Conservation (phyloP, 306 rosid species). For the Trifolium pratense region DNA sequence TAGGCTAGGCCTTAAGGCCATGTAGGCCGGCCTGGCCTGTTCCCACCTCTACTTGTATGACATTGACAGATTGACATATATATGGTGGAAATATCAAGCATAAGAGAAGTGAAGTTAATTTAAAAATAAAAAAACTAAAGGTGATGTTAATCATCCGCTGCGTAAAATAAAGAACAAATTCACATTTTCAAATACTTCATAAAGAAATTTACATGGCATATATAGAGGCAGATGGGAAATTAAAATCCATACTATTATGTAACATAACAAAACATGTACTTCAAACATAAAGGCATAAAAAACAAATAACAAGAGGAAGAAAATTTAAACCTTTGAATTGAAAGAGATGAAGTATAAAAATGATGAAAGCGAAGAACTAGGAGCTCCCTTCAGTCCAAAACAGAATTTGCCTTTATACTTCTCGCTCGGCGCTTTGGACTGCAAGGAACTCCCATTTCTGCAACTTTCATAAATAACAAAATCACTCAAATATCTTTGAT, state of each 20-base stretch:
- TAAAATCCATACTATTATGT: neutral
- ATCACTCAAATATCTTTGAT: constrained; percentile 21
- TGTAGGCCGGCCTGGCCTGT: no score
- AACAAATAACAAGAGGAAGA: neutral
- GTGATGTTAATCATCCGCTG: no score
- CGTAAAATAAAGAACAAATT: no score
- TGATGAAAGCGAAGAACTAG: constrained; percentile 64
- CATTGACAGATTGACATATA: no score
- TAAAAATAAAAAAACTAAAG: no score
- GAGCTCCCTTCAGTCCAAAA: constrained; percentile 94
- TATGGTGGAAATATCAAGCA: no score
- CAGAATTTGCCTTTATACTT: constrained; percentile 5
- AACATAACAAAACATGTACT: neutral
- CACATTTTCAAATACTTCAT: neutral
- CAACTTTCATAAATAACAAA: constrained; percentile 46
- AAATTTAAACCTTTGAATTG: constrained; percentile 9
- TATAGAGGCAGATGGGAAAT: neutral
- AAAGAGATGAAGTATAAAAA: constrained; percentile 1
- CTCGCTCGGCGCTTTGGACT: constrained; percentile 53
- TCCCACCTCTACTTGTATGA: no score
- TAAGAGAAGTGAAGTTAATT: no score
- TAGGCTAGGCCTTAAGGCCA: no score
- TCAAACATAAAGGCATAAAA: neutral
- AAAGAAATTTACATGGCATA: neutral
- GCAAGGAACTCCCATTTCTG: constrained; percentile 73